Base-by-base conservation (phyloP, 768 basidiomycete genomes). In the Agaricus subrufescens region DNA sequence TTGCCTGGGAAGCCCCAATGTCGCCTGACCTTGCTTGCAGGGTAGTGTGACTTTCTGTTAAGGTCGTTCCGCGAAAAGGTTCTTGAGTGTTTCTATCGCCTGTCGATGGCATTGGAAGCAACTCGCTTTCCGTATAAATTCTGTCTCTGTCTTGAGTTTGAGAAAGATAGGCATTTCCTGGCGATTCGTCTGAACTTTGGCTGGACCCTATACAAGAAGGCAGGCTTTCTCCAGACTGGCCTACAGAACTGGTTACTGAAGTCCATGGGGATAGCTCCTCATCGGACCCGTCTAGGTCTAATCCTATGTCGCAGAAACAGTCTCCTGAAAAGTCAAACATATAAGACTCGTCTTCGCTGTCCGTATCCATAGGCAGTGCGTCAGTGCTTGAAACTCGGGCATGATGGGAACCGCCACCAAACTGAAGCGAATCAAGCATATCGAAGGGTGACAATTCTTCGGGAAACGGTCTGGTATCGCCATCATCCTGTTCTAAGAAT, bases 1-100 rank as follows among this genome's bases (percentile, higher is more conserved):
- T 56, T 34, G 19, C 55, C 31, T 44, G 55, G 31, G 49, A 56
- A 50, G 42, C 37, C 38, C 55, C n/a, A 31, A 15, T 49, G 47
- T 34, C 54, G 54, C 38, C 48, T 56, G 55, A 56, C 55, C 43
- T 11, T 26, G 30, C 10, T 56, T 47, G 54, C 34, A 37, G 48
- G 31, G 34, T 42, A 45, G 42, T 38, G 42, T 56, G 43, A 50
- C 40, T 29, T 45, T 40, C n/a, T 31, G 45, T 42, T 19, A 7
- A 19, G 14, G 14, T 42, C 45, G 19, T 53, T 37, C 37, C 34
- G 46, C n/a, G 43, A 37, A 11, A 45, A 8, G 44, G 38, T 34
- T 4, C 52, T 14, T 15, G 14, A 8, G 30, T 30, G 4, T 25
- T 15, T 12, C 30, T 46, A 26, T 25, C 12, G 38, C 14, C 40